Conservation (phyloP, 2,329 filamentous ascomycete species). For the Parasarocladium wereldwijsianum region DNA sequence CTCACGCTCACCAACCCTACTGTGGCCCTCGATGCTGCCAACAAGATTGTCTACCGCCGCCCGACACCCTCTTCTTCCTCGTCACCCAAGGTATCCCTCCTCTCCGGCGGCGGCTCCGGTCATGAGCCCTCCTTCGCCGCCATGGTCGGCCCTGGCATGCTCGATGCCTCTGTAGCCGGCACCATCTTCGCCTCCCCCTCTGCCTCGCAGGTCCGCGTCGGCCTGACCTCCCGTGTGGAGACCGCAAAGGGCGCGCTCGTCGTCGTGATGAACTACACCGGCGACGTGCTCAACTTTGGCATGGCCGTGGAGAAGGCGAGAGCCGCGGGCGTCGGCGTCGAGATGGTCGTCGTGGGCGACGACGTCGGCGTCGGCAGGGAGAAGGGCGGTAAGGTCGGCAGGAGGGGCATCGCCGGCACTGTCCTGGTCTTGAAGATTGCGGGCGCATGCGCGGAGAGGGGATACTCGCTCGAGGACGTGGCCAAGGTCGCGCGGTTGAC, state of each 20-base stretch:
- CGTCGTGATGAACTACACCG: conserved; percentile 93
- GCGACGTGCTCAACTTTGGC: conserved; percentile 81
- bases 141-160: conserved; percentile 70
- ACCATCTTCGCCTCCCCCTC: conserved; percentile 75
- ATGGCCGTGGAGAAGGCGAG: conserved; percentile 87
- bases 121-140: conserved; percentile 81
- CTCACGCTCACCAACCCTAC: conserved; percentile 76
- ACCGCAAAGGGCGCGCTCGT: conserved; percentile 63
- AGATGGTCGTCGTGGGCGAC: conserved; percentile 86
- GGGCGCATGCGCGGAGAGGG: conserved; percentile 65
- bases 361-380: conserved; percentile 77
- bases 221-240: conserved; percentile 59
- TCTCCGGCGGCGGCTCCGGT: conserved; percentile 80
- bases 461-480: conserved; percentile 54
- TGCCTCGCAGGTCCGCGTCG: conserved; percentile 68
- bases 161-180: conserved; percentile 70
- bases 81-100: conserved; percentile 66
- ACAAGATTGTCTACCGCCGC: conserved; percentile 74
- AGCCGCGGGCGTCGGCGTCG: conserved; percentile 59
- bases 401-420: conserved; percentile 81
- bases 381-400: conserved; percentile 79
- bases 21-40: conserved; percentile 58
- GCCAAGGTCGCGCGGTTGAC: conserved; percentile 55
- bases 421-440: conserved; percentile 84
- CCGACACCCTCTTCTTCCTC: conserved; percentile 29